Evolutionary conservation across 2,329 filamentous ascomycete genomes (phyloP), one percentile per base, ranked within the genome.

Genomic region (Plectosphaerella sp.): DNA sequence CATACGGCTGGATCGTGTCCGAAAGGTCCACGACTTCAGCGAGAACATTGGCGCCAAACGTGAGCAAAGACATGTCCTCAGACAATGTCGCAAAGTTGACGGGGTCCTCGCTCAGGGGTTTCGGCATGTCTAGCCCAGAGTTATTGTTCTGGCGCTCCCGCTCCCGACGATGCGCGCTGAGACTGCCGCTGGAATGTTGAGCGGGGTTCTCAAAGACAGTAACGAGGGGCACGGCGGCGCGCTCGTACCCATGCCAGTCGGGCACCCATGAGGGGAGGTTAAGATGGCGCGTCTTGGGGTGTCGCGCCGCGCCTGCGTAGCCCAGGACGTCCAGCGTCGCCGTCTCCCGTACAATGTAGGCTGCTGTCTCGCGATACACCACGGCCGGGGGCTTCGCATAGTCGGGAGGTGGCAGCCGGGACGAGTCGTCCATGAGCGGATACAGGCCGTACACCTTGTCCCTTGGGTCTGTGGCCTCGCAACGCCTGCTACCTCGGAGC

Each of bases 211-310:
- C 37, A 41, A 41, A n/a, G 11, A 37, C 35, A 37, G 35, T 12
- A n/a, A 8, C 16, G 15, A 41, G 37, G 15, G 10, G 37, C 14
- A 41, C 37, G 15, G 37, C 37, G 14, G 37, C 14, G 16, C 37
- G 37, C 37, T 41, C 37, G 48, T 54, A 55, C 42, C 53, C 54
- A 58, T 57, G 52, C 58, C 56, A 59, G 58, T 59, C 57, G 55
- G 57, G 55, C 54, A 56, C 52, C 56, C 55, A 25, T n/a, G 10
- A 22, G 43, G 25, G 14, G 7, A 41, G 14, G 10, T 18, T 18
- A 18, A 41, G 37, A 18, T 4, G 37, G 5, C 37, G 37, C 16
- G 37, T 41, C 3, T 41, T 37, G 11, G 37, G 37, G 5, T 41
- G 37, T 18, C 37, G 37, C 16, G 37, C 37, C 15, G 37, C 37